Evolutionary conservation across 768 basidiomycete species (phyloP).

Genomic region (Mycena chlorophos): DNA sequence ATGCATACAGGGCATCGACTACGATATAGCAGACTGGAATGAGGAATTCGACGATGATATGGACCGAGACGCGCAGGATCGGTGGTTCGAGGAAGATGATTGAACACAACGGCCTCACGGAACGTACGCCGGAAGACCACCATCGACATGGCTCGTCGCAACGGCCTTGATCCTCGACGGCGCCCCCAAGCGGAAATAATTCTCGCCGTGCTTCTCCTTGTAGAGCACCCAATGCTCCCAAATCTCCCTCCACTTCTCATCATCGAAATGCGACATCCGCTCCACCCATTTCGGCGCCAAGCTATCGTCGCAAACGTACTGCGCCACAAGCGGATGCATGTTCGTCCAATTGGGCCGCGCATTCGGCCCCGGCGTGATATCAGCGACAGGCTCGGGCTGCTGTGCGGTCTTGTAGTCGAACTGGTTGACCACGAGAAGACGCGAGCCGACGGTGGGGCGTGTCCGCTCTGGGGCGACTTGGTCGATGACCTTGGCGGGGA

Average conservation of each 20-base stretch:
- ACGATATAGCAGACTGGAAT: slow-evolving; percentile 74
- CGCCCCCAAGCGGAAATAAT: slow-evolving; percentile 19
- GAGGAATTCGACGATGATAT: slow-evolving; percentile 62
- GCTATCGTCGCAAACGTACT: slow-evolving; percentile 19
- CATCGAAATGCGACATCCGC: slow-evolving; percentile 16
- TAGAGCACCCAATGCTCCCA: slow-evolving; percentile 17
- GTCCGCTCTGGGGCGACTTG: slow-evolving; percentile 12
- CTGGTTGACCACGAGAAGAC: slow-evolving; percentile 20
- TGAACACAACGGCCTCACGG: no score
- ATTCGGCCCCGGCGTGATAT: slow-evolving; percentile 16
- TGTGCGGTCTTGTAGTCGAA: slow-evolving; percentile 14
- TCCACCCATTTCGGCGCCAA: slow-evolving; percentile 14
- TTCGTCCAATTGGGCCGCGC: slow-evolving; percentile 13
- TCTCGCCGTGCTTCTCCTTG: slow-evolving; percentile 20
- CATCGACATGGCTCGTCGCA: slow-evolving; percentile 13
- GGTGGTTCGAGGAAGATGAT: slow-evolving; percentile 76
- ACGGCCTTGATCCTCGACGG: slow-evolving; percentile 16
- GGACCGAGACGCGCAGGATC: slow-evolving; percentile 63
- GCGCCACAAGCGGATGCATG: slow-evolving; percentile 22
- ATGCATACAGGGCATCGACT: slow-evolving; percentile 57
- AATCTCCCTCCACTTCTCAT: slow-evolving; percentile 12
- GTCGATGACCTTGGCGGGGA: slow-evolving; percentile 18
- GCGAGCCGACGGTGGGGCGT: slow-evolving; percentile 15
- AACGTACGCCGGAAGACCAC: slow-evolving; percentile 11
- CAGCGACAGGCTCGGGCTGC: slow-evolving; percentile 4